Evolutionary conservation across 129 eudicot species (phyloP).

Genomic region (Scalesia atractyloides): DNA sequence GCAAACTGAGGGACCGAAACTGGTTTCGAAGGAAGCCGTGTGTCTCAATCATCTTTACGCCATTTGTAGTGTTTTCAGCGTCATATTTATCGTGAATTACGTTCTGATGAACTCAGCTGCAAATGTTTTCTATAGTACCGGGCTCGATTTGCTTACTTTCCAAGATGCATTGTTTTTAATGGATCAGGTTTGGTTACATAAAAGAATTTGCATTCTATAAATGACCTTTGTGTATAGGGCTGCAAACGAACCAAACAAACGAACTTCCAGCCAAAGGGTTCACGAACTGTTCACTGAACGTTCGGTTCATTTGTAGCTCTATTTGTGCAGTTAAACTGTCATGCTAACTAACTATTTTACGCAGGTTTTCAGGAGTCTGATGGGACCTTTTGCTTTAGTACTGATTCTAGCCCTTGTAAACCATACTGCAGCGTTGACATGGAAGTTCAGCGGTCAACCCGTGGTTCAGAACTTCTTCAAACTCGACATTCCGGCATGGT

Average conservation of each 20-base stretch:
- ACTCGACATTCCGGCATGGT: constrained; percentile 75
- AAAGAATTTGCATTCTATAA: constrained; percentile 6
- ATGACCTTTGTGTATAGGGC: background rate
- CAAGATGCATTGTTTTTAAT: constrained; percentile 75
- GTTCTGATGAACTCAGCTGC: constrained; percentile 82
- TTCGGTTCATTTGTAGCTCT: no score
- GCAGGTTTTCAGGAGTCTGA: constrained; percentile 72
- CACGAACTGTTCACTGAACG: no score
- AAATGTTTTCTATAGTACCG: constrained; percentile 68
- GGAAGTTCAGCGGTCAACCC: constrained; percentile 65
- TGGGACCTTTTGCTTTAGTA: constrained; percentile 55
- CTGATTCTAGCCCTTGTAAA: constrained; percentile 61
- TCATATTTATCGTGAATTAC: constrained; percentile 72
- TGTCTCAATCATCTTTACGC: constrained; percentile 69
- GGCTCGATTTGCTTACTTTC: constrained; percentile 65
- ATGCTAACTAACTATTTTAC: constrained; percentile 7
- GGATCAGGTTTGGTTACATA: constrained; percentile 68
- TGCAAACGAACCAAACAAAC: no score
- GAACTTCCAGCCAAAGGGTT: no score
- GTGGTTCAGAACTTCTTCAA: constrained; percentile 59
- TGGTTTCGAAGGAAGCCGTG: constrained; percentile 51
- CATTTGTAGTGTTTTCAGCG: constrained; percentile 65
- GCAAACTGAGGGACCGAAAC: constrained; percentile 51
- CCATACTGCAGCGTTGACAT: constrained; percentile 65
- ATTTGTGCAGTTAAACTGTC: background rate